These are phyloP conservation scores for Lactarius akahatsu DNA, from an alignment of 768 basidiomycete genomes.

Conservation along the genomic window DNA sequence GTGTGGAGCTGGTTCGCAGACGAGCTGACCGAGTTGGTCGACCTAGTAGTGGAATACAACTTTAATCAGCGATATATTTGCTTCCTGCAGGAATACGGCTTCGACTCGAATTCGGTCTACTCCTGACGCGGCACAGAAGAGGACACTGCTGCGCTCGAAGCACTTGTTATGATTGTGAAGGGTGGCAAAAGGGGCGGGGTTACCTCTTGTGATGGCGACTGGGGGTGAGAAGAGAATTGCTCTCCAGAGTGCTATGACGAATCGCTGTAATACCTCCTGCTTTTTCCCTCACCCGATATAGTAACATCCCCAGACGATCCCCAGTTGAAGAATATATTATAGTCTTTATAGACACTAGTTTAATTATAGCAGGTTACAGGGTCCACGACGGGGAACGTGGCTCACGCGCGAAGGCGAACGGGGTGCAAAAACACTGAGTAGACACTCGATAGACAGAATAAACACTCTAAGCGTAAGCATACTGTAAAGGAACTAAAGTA, in stretches of 20 bases:
- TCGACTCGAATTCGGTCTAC: not conserved
- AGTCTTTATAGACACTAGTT: too few relatives aligned
- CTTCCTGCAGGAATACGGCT: not conserved
- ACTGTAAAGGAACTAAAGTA: too few relatives aligned
- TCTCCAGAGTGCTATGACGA: not conserved
- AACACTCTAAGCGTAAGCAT: too few relatives aligned
- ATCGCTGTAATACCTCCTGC: not conserved
- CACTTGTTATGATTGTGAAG: not conserved
- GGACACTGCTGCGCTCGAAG: not conserved
- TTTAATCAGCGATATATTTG: not conserved
- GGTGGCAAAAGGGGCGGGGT: not conserved
- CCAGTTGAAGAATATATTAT: constrained; percentile 44
- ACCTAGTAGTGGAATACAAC: not conserved
- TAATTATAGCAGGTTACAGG: too few relatives aligned
- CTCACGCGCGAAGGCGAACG: too few relatives aligned
- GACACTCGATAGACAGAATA: too few relatives aligned
- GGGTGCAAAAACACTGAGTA: too few relatives aligned
- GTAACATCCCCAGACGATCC: too few relatives aligned
- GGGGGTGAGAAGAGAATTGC: not conserved
- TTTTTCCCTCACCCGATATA: too few relatives aligned
- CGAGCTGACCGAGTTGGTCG: not conserved
- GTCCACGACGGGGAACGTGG: too few relatives aligned
- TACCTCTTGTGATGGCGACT: not conserved
- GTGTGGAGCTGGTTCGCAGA: not conserved
- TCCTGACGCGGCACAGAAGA: not conserved